Conservation (phyloP, 208 protist species). For the Crithidia expoeki region DNA sequence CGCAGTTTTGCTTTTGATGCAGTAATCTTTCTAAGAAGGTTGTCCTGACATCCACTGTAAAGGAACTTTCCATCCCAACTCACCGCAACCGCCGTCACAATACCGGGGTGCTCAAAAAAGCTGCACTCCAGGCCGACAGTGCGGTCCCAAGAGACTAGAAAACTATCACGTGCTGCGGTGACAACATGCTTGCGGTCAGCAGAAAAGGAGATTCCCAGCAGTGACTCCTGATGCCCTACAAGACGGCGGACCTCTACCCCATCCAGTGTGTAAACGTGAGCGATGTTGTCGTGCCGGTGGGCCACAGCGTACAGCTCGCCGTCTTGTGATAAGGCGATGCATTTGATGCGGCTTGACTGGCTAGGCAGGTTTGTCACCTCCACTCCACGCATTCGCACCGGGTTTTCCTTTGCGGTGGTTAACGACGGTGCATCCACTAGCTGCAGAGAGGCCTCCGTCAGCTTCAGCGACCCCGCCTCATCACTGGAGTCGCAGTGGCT, state of each 20-base stretch:
- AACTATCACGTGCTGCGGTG: constrained; percentile 50
- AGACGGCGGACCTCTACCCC: constrained; percentile 52
- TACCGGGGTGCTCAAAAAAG: constrained; percentile 57
- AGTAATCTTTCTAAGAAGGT: constrained; percentile 46
- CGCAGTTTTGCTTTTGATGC: constrained; percentile 43
- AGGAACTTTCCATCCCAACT: constrained; percentile 54
- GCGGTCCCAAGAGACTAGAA: constrained; percentile 61
- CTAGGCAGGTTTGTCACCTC: constrained; percentile 37
- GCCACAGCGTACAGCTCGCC: constrained; percentile 55
- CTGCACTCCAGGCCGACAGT: constrained; percentile 54
- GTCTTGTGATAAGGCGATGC: constrained; percentile 45
- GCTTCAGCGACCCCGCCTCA: not conserved
- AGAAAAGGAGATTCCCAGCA: constrained; percentile 60
- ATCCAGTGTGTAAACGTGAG: constrained; percentile 53
- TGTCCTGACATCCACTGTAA: constrained; percentile 72
- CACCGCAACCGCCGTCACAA: constrained; percentile 63
- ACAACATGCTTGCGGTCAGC: constrained; percentile 62
- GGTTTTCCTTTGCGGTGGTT: not conserved
- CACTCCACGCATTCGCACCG: constrained; percentile 34
- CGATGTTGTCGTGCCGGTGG: constrained; percentile 56
- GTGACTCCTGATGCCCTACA: constrained; percentile 48
- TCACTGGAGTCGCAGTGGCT: constrained; percentile 6
- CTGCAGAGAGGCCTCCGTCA: not conserved
- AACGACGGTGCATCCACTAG: not conserved
- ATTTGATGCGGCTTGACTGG: constrained; percentile 57